phyloP scores from a whole-genome alignment of 2,329 filamentous ascomycete species.

The Fusarium anguioides region DNA sequence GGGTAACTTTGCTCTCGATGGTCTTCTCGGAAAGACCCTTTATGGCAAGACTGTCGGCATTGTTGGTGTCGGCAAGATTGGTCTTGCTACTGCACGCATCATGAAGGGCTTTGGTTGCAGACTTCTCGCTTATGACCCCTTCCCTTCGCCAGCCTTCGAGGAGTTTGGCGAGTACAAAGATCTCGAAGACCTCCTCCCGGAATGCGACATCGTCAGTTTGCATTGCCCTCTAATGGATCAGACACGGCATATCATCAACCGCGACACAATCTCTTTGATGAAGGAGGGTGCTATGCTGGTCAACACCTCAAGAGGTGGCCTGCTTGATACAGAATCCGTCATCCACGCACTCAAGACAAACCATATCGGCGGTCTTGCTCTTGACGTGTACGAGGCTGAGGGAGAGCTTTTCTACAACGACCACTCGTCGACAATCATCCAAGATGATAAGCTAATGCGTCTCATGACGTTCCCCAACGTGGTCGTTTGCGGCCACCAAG shows the following conservation, averaged over 20 bases:
- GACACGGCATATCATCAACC: constrained; percentile 71
- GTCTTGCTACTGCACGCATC: constrained; percentile 69
- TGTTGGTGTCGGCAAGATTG: constrained; percentile 73
- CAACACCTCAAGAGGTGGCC: constrained; percentile 74
- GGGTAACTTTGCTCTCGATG: constrained; percentile 74
- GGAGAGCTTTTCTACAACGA: constrained; percentile 73
- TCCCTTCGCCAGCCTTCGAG: constrained; percentile 60
- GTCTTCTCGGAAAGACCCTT: constrained; percentile 70
- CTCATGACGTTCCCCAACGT: constrained; percentile 77
- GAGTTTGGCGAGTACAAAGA: constrained; percentile 62
- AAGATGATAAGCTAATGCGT: constrained; percentile 74
- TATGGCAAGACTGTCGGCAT: constrained; percentile 74
- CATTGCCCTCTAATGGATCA: constrained; percentile 72
- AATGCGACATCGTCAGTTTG: constrained; percentile 71
- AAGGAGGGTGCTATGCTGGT: constrained; percentile 71
- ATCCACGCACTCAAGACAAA: constrained; percentile 69
- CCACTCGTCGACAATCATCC: constrained; percentile 71
- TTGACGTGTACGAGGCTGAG: constrained; percentile 77
- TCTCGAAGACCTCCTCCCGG: constrained; percentile 65
- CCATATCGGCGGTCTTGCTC: constrained; percentile 70
- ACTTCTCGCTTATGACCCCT: constrained; percentile 71
- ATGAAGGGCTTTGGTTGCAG: constrained; percentile 73
- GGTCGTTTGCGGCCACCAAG: constrained; percentile 74
- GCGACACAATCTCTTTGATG: constrained; percentile 63
- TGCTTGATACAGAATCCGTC: constrained; percentile 70